phyloP scores from a whole-genome alignment of 2,329 filamentous ascomycete genomes.

The Colletotrichum cereale region DNA sequence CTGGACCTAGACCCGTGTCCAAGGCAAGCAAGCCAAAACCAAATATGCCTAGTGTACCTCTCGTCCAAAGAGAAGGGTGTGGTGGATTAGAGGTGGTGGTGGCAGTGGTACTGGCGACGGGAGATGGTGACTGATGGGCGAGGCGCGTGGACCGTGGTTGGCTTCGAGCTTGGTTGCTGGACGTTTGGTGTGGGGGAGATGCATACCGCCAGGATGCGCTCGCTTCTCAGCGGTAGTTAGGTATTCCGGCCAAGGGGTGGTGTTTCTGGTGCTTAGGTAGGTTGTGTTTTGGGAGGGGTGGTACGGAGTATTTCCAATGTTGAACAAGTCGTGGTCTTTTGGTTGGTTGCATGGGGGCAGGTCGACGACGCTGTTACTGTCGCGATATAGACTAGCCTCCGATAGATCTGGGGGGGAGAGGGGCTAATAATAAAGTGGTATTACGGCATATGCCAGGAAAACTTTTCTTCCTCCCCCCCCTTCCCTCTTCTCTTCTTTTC shows the following conservation, averaged over 20 bases:
- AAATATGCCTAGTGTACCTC: background rate
- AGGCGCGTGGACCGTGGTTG: conserved; percentile 19
- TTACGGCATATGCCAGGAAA: background rate
- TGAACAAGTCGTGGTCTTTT: background rate
- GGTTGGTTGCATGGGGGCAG: conserved; percentile 9
- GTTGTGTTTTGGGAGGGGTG: background rate
- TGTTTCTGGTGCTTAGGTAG: background rate
- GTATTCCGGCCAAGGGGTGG: background rate
- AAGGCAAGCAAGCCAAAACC: background rate
- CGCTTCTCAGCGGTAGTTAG: conserved; percentile 20
- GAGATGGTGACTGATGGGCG: background rate
- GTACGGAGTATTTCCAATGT: background rate
- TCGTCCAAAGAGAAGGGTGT: background rate
- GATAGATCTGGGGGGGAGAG: background rate
- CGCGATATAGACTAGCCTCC: conserved; percentile 7
- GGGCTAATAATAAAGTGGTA: conserved; percentile 8
- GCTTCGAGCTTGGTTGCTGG: conserved; percentile 3
- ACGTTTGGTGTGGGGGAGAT: conserved; percentile 13
- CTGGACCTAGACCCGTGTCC: background rate
- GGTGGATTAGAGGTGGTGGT: background rate
- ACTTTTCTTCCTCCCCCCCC: background rate
- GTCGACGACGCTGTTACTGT: background rate
- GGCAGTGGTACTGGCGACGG: background rate
- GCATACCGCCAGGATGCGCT: conserved; percentile 7
- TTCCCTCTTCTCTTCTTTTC: background rate